Base-by-base conservation (phyloP, 768 basidiomycete species). In the Amanita phalloides region DNA sequence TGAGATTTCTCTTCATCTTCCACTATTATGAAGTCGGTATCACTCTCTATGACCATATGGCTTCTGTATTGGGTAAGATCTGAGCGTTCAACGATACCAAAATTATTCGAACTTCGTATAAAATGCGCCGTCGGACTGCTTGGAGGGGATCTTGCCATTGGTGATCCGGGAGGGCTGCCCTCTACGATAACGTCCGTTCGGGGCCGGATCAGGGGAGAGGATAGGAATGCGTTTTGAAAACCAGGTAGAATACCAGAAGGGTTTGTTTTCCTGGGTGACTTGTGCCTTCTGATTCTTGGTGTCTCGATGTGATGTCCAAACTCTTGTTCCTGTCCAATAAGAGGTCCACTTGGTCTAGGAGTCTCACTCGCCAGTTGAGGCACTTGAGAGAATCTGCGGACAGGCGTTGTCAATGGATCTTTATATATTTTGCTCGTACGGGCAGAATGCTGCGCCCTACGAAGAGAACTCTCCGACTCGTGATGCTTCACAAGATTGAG, bases 401-500 rank as follows among this genome's bases (percentile, higher is more conserved):
- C 20, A 37, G 56, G 56, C 28, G 53, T 63, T 23, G 50, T 60
- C 14, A 64, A 63, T 17, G 59, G 64, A 1, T 41, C 57, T 49
- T 57, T 65, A 4, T 54, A 50, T 3, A 60, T 56, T 53, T 63
- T 73, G 56, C 70, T 77, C 23, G 72, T 58, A n/a, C 72, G 73
- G n/a, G 66, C 61, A 21, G 78, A 70, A 53, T 63, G 61, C 17
- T 77, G 66, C 10, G 72, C 70, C 59, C 73, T 83, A 14, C 79
- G 75, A 20, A 67, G 60, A 10, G 79, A 68, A 3, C 75, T 74
- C 55, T 85, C 84, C 28, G 82, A 53, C 61, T 86, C 84, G 57
- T 82, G 83, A 74, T 82, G 82, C 85, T 86, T 53, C 49, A 35
- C 44, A 54, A 46, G 45, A 48, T 37, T 52, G 35, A 56, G 48